phyloP scores from a whole-genome alignment of 2,329 filamentous ascomycete species.

The Dactylella cylindrospora region DNA sequence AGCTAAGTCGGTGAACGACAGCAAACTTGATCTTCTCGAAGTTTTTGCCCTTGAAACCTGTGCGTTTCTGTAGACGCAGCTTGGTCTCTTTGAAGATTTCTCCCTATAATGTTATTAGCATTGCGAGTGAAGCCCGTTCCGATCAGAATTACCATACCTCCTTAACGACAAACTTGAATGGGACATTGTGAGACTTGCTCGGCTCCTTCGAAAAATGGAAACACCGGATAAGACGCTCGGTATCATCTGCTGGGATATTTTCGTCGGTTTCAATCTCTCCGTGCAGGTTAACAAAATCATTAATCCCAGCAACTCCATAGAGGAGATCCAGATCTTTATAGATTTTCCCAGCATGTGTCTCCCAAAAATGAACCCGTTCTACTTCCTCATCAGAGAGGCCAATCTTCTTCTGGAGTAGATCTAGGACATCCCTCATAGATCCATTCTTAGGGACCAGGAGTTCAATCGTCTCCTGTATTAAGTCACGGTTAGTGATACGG shows the following conservation, averaged over 20 bases:
- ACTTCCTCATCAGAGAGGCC: slow-evolving; percentile 74
- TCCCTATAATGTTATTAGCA: slow-evolving; percentile 58
- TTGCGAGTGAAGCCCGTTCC: too few relatives aligned
- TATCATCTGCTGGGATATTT: slow-evolving; percentile 63
- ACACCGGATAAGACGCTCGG: slow-evolving; percentile 70
- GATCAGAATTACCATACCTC: slow-evolving; percentile 64
- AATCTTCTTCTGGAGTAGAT: slow-evolving; percentile 75
- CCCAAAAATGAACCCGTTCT: slow-evolving; percentile 75
- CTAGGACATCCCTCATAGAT: slow-evolving; percentile 74
- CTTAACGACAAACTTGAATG: slow-evolving; percentile 85
- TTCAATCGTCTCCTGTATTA: slow-evolving; percentile 70
- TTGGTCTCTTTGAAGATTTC: slow-evolving; percentile 90
- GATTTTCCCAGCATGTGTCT: slow-evolving; percentile 78
- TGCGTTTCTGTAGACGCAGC: slow-evolving; percentile 88
- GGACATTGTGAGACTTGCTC: slow-evolving; percentile 78
- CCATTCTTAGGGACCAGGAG: slow-evolving; percentile 86
- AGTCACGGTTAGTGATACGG: slow-evolving; percentile 44
- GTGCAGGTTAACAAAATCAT: slow-evolving; percentile 79
- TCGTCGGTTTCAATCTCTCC: slow-evolving; percentile 78
- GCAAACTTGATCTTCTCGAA: slow-evolving; percentile 99
- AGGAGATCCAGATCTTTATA: slow-evolving; percentile 73
- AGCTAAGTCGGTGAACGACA: slow-evolving; percentile 68
- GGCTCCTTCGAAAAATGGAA: slow-evolving; percentile 94
- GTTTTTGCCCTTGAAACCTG: slow-evolving; percentile 93
- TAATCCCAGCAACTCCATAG: slow-evolving; percentile 75